Base-by-base conservation (phyloP, 2,329 filamentous ascomycete genomes). In the Aspergillus fumigatiaffinis region DNA sequence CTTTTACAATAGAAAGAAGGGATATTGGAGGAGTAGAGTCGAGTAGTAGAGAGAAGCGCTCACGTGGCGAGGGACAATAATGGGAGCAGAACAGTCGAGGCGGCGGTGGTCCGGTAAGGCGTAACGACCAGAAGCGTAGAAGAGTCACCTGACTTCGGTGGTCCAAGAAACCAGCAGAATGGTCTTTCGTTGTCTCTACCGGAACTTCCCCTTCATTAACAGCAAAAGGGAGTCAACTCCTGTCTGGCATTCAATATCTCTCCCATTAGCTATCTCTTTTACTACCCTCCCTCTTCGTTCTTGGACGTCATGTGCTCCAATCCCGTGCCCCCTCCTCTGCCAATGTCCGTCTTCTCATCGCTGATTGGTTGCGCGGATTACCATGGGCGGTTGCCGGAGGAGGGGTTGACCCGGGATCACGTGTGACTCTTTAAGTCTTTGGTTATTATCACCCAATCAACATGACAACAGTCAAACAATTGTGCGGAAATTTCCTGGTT, bases 51-150 rank as follows among this genome's bases (percentile, higher is more conserved):
- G 56, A 49, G 51, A 68, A 67, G 61, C 68, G 68, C 72, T 76
- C 74, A 76, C 74, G 74, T 76, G 74, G 73, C 69, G 66, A 66
- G 65, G 60, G 64, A 64, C 62, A 59, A 61, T 52, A 56, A 59
- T 52, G 56, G 56, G 60, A 59, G 54, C 55, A 53, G 60, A 63
- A 63, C 60, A 63, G 63, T 60, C 59, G 61, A 61, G 62, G 60
- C 53, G 54, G 61, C 60, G 56, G 47, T 12, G 60, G 38, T 68
- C 54, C 64, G 68, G 66, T 12, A 12, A 38, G 25, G 51, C 25
- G 42, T 47, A 66, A 21, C 12, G 53, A 66, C 71, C 71, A 62
- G 38, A 25, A 38, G 63, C 51, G 71, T 68, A 70, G 32, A 61
- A 55, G 6, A 26, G 57, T 73, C 72, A 74, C 71, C 69, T 73